phyloP scores from a whole-genome alignment of 495 filamentous ascomycete species.

The Lichina pygmaea region DNA sequence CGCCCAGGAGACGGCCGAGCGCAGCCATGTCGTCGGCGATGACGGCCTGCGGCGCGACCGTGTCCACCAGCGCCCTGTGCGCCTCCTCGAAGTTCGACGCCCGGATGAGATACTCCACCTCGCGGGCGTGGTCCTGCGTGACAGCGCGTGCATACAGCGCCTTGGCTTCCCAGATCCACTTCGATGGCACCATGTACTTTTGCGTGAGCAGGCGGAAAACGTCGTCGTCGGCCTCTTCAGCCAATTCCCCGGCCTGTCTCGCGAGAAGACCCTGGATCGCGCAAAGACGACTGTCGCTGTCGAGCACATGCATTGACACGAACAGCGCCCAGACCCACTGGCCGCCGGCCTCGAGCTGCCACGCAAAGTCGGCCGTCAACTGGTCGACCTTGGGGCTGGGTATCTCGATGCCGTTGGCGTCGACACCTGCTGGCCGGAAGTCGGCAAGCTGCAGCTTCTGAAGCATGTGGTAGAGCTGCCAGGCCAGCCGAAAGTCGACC shows the following conservation, averaged over 20 bases:
- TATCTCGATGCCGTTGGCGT: slow-evolving; percentile 13
- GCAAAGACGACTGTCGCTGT: slow-evolving; percentile 29
- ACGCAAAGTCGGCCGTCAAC: slow-evolving; percentile 40
- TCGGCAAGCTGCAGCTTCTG: slow-evolving; percentile 10
- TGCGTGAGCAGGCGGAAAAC: slow-evolving; percentile 28
- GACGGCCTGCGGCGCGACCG: slow-evolving; percentile 53
- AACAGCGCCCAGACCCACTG: slow-evolving; percentile 45
- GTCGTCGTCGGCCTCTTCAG: slow-evolving; percentile 6
- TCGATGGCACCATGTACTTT: slow-evolving; percentile 35
- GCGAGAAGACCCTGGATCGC: slow-evolving; percentile 44
- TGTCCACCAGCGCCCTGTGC: slow-evolving; percentile 48
- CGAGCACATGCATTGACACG: slow-evolving; percentile 49
- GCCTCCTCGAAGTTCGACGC: slow-evolving; percentile 56
- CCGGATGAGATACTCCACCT: slow-evolving; percentile 49
- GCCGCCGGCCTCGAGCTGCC: slow-evolving; percentile 37
- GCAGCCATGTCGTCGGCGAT: slow-evolving; percentile 48
- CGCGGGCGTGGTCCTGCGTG: slow-evolving; percentile 30
- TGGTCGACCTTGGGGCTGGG: slow-evolving; percentile 27
- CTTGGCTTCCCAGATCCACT: slow-evolving; percentile 71
- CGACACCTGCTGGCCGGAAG: slow-evolving; percentile 20
- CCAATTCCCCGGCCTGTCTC: slow-evolving; percentile 30
- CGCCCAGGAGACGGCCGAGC: slow-evolving; percentile 32
- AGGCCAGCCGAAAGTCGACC: slow-evolving; percentile 46
- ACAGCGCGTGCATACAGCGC: slow-evolving; percentile 51
- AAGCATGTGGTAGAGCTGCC: slow-evolving; percentile 44